A percentile compares a stretch with the other conserved stretches of the same genome.
These are phyloP conservation scores for Triangularia verruculosa DNA, from an alignment of 2,329 filamentous ascomycete species.

Conservation along the genomic window DNA sequence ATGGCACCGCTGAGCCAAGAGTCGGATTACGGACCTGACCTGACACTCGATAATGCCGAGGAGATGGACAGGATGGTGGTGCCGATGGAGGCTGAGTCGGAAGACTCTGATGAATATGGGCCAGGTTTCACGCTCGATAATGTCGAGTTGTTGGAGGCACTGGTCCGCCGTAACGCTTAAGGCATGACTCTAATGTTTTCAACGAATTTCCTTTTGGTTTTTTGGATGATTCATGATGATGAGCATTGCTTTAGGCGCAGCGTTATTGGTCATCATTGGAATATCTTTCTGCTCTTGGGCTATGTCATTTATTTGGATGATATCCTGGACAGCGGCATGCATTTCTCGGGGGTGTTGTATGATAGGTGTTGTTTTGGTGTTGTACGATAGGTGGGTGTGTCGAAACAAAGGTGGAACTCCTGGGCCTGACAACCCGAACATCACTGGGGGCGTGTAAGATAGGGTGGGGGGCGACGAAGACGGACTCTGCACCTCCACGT, in stretches of 20 bases:
- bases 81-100: not conserved
- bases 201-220: not conserved
- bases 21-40: not conserved
- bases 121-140: not conserved
- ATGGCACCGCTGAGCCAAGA: not conserved
- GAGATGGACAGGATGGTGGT: not conserved
- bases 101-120: not conserved
- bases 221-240: not conserved
- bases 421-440: too few relatives aligned
- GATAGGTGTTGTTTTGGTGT: not conserved
- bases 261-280: not conserved
- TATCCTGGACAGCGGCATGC: not conserved
- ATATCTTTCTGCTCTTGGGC: not conserved
- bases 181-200: not conserved
- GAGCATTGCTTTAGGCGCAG: not conserved
- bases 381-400: not conserved
- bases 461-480: conserved; percentile 12
- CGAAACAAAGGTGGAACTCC: too few relatives aligned
- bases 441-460: too few relatives aligned
- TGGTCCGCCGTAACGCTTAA: not conserved
- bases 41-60: not conserved
- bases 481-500: conserved; percentile 15
- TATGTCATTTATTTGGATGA: not conserved
- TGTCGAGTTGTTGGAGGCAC: not conserved
- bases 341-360: not conserved